Base-by-base conservation (phyloP, 1,284 basidiomycete genomes). In the Tilletia horrida region DNA sequence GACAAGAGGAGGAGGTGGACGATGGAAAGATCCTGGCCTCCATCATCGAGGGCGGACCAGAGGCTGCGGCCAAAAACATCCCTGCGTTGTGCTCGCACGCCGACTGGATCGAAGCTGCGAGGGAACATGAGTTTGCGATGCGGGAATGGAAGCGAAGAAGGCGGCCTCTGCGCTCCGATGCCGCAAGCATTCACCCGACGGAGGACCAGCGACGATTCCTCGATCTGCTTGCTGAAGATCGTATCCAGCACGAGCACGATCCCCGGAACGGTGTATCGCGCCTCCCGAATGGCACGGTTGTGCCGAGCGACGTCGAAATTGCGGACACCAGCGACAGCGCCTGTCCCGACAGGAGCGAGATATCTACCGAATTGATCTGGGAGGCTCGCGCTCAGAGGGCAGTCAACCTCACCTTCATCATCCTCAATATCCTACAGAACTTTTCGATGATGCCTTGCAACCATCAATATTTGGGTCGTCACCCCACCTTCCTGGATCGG, bases 341-440 rank as follows among this genome's bases (percentile, higher is more conserved):
- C 35, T 40, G n/a, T 65, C 21, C 23, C 48, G 25, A 13, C 40
- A 85, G 74, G 84, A 86, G 68, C 79, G 35, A 70, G 59, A 68
- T 62, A 80, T 29, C 88, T 86, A 42, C 88, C 86, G 66, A 67
- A 4, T 84, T 84, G 57, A 88, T 87, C 73, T 86, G 87, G 35
- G 55, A 66, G 16, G 45, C 44, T 27, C 61, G 40, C n/a, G 67
- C 68, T 1, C 71, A 77, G 50, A 75, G 73, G 16, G 66, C 63
- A 31, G 88, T 86, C 29, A 89, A 90, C 68, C 83, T 89, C 63
- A 85, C 94, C 50, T 85, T 93, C 35, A 84, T 88, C 1, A 85
- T 91, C 50, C 82, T 90, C 61, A 93, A 91, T 78, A 88, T 97
- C 73, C 84, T 97, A 63, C 90, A 92, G 62, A 97, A 96, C 83